phyloP scores from a whole-genome alignment of 2,329 filamentous ascomycete genomes.

The Fusarium aywerte region DNA sequence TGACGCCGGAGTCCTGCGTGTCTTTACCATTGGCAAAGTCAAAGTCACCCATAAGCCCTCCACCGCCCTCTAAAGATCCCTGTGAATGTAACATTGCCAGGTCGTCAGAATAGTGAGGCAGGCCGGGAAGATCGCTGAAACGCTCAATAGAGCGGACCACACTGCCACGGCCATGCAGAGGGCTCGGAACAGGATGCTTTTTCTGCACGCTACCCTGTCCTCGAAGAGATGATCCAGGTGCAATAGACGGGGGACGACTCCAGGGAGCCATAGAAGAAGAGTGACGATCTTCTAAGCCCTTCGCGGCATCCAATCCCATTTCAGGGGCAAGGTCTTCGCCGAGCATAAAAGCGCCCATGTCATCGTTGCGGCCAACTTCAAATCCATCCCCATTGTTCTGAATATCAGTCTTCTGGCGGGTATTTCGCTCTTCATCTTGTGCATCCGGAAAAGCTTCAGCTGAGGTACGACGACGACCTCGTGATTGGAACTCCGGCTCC shows the following conservation, averaged over 20 bases:
- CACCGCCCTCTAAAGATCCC: conserved; percentile 49
- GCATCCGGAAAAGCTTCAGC: conserved; percentile 58
- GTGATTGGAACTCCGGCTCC: conserved; percentile 27
- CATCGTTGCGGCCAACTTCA: conserved; percentile 44
- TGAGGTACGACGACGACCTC: conserved; percentile 56
- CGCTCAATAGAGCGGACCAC: conserved; percentile 56
- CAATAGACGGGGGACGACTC: conserved; percentile 59
- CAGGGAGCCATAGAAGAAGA: conserved; percentile 64
- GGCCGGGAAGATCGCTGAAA: conserved; percentile 57
- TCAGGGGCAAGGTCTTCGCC: conserved; percentile 66
- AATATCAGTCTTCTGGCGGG: conserved; percentile 51
- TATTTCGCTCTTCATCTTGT: conserved; percentile 51
- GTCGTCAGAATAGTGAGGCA: conserved; percentile 50
- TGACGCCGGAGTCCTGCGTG: conserved; percentile 49
- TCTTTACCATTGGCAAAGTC: conserved; percentile 39
- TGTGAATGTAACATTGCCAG: conserved; percentile 46
- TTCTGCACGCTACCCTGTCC: conserved; percentile 54
- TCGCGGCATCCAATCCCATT: conserved; percentile 73
- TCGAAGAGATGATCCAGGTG: conserved; percentile 60
- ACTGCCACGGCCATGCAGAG: conserved; percentile 53
- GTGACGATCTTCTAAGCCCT: conserved; percentile 74
- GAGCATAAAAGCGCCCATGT: conserved; percentile 46
- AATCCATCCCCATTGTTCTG: conserved; percentile 42
- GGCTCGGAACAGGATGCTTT: conserved; percentile 49
- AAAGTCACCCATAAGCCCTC: conserved; percentile 30